phyloP scores from a whole-genome alignment of 495 filamentous ascomycete genomes.

The Penicillium roqueforti region DNA sequence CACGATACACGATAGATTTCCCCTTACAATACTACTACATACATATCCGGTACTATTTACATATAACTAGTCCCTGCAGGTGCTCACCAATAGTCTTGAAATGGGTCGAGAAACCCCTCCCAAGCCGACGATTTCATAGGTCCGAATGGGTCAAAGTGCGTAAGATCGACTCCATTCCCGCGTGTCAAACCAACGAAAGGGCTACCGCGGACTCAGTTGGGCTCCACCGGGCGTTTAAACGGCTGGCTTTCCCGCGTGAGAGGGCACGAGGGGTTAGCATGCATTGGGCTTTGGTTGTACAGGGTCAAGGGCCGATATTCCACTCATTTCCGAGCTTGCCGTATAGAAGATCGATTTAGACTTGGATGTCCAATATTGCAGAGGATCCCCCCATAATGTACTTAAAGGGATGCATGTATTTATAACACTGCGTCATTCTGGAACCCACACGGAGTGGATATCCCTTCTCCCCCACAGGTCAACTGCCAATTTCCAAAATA shows the following conservation, averaged over 20 bases:
- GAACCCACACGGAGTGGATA: neutral
- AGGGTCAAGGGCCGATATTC: neutral
- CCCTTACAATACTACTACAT: too few species aligned
- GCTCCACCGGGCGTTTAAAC: conserved; percentile 27
- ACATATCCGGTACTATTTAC: too few species aligned
- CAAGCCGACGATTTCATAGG: neutral
- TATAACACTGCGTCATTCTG: conserved; percentile 1
- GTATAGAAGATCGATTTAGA: too few species aligned
- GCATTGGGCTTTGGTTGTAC: neutral
- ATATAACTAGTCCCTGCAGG: neutral
- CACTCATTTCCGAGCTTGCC: neutral
- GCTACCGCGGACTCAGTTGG: neutral
- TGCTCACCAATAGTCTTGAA: neutral
- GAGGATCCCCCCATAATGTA: too few species aligned
- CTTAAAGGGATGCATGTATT: neutral
- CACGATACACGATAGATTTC: neutral
- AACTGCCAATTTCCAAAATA: conserved; percentile 8
- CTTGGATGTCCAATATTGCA: too few species aligned
- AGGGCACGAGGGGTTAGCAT: conserved; percentile 21
- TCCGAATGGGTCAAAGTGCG: neutral
- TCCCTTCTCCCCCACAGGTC: neutral
- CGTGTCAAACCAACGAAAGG: conserved; percentile 21
- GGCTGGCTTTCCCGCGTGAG: conserved; percentile 4
- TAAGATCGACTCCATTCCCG: conserved; percentile 26
- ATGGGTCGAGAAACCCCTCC: neutral